Conservation (phyloP, 176 grass and related monocot genomes). For the Carex kokanica region DNA sequence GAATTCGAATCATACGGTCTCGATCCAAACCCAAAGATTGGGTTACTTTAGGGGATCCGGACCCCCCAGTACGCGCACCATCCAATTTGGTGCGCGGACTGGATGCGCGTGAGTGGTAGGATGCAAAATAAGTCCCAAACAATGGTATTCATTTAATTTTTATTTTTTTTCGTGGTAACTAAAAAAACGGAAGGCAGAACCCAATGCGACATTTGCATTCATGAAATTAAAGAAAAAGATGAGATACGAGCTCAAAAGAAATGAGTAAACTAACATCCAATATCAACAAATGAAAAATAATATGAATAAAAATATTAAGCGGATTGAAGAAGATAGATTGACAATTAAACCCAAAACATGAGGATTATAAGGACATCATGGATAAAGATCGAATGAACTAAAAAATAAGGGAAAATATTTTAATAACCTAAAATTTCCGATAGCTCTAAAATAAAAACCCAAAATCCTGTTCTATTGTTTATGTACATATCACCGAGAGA, state of each 20-base stretch:
- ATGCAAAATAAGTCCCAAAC: too few relatives aligned
- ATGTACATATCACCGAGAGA: constrained; percentile 1
- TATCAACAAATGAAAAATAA: background rate
- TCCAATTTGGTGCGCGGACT: too few relatives aligned
- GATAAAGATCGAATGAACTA: background rate
- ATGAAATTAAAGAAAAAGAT: background rate
- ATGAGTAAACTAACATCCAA: background rate
- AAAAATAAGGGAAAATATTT: constrained; percentile 1
- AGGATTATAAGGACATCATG: background rate
- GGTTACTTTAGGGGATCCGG: too few relatives aligned
- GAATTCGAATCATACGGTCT: too few relatives aligned
- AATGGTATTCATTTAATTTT: too few relatives aligned
- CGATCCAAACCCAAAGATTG: too few relatives aligned
- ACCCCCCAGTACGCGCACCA: too few relatives aligned
- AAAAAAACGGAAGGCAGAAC: too few relatives aligned
- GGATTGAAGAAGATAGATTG: background rate
- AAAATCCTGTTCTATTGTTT: constrained; percentile 12
- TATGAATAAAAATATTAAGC: background rate
- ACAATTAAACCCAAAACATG: background rate
- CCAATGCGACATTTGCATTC: background rate
- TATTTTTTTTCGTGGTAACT: too few relatives aligned
- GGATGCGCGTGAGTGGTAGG: too few relatives aligned
- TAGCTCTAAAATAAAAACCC: background rate
- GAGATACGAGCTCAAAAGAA: background rate
- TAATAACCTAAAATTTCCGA: background rate